Base-by-base conservation (phyloP, 495 filamentous ascomycete genomes). In the Penicillium fimorum region DNA sequence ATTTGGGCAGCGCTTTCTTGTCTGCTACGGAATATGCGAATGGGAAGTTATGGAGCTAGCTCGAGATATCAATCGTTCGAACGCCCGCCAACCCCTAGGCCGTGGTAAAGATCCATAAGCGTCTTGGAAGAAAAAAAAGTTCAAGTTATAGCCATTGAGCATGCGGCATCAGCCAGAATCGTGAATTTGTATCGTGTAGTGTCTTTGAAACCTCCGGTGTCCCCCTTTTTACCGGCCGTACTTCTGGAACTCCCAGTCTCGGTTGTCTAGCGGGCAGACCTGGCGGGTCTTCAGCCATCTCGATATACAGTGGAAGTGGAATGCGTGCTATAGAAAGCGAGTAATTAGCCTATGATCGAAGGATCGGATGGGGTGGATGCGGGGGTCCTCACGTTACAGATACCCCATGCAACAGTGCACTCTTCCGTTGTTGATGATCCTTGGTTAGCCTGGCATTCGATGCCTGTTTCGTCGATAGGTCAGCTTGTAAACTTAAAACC, bases 241-340 rank as follows among this genome's bases (percentile, higher is more conserved):
- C 68, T 97, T 97, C 76, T 99, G 94, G 83, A 97, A 97, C 68
- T 97, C 94, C 94, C 94, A 99, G 72, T 97, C 94, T 63, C 92
- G 82, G 77, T 99, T 99, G 74, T 99, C 94, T 25, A 99, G 82
- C 3, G 94, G 94, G 66, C 94, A 99, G 47, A 99, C 94, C 73
- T 97, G 94, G 55, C 95, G 90, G n/a, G 94, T 97, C 82, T 99
- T 99, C 38, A 99, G 79, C 94, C 94, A 99, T 72, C 94, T 85
- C 4, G 95, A 97, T 70, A 99, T 99, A 79, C 94, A 99, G 76
- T 99, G 94, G 79, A 99, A 99, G 75, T 99, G 94, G 80, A 99
- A 99, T 7, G 94, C 94, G 68, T 99, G 94, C 94, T 98, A 68
- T 47, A 59, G 22, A 51, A 37, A 25, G 10, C 29, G 29, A 47